Evolutionary conservation across 2,329 filamentous ascomycete species (phyloP).

Genomic region (Fusarium phyllophilum): DNA sequence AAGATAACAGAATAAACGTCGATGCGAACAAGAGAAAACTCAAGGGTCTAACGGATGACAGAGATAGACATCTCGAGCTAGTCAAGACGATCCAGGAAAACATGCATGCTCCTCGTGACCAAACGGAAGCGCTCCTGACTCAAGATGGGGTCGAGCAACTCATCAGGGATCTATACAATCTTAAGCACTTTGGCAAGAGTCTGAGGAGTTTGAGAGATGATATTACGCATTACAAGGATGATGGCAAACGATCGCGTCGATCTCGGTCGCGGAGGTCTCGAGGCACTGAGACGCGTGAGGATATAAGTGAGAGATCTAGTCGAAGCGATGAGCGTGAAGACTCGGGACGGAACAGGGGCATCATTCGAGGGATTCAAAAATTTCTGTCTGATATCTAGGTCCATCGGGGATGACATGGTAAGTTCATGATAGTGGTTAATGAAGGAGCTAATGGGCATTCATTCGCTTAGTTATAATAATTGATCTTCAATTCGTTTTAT

Average conservation of each 20-base stretch:
- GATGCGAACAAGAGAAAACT: slow-evolving; percentile 10
- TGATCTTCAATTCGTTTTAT: not conserved
- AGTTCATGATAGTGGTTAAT: not conserved
- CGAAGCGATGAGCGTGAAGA: not conserved
- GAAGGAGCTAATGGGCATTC: not conserved
- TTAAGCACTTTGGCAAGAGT: slow-evolving; percentile 19
- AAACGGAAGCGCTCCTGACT: slow-evolving; percentile 2
- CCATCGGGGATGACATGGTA: fast-evolving
- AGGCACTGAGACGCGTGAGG: not conserved
- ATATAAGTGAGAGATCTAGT: not conserved
- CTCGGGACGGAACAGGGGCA: fast-evolving
- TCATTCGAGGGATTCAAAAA: not conserved
- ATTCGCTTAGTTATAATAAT: not conserved
- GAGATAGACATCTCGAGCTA: slow-evolving; percentile 16
- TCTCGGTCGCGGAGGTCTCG: not conserved
- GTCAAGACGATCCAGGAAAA: slow-evolving; percentile 20
- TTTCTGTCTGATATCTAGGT: not conserved
- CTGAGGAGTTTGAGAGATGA: slow-evolving; percentile 8
- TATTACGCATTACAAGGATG: not conserved
- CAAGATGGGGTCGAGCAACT: not conserved
- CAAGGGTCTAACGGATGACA: slow-evolving; percentile 1
- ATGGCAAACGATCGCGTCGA: not conserved
- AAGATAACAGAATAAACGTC: not conserved
- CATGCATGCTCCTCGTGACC: not conserved
- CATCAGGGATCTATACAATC: slow-evolving; percentile 8